Evolutionary conservation across 176 grass and related monocot species (phyloP).

Genomic region (Tillandsia leiboldiana): DNA sequence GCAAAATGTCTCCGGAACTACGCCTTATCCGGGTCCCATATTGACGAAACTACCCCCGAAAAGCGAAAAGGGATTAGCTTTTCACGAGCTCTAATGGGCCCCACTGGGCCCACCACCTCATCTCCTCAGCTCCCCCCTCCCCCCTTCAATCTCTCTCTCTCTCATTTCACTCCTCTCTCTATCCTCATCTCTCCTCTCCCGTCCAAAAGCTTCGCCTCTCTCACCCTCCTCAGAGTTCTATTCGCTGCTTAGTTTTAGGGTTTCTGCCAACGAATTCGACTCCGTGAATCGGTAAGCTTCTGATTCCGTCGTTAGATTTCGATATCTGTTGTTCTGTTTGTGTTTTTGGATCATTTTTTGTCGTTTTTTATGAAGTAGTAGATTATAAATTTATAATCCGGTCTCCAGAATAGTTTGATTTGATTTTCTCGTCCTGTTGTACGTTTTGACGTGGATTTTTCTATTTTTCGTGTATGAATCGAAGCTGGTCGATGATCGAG

Average conservation of each 20-base stretch:
- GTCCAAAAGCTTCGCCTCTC: not conserved
- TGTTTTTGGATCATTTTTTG: not conserved
- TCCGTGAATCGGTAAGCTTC: not conserved
- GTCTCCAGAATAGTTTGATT: no score
- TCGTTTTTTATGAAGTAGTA: not conserved
- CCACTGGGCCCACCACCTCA: conserved; percentile 35
- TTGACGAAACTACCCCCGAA: conserved; percentile 34
- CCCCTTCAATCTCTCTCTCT: conserved; percentile 5
- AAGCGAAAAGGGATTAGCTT: conserved; percentile 59
- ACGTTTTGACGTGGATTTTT: no score
- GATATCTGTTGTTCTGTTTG: not conserved
- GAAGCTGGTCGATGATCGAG: no score
- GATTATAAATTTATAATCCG: no score
- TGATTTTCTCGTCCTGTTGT: no score
- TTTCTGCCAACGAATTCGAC: conserved; percentile 14
- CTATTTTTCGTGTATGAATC: no score
- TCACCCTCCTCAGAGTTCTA: not conserved
- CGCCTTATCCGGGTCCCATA: conserved; percentile 24
- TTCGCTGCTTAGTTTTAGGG: not conserved
- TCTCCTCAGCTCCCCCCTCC: not conserved
- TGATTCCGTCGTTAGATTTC: no score
- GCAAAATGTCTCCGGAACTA: not conserved
- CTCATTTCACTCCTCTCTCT: no score
- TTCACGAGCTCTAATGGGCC: conserved; percentile 20
- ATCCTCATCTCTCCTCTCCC: not conserved